A percentile compares a stretch with the other conserved stretches of the same genome.
Evolutionary conservation across 2,329 filamentous ascomycete genomes (phyloP).

Genomic region (Lasiodiplodia gonubiensis): DNA sequence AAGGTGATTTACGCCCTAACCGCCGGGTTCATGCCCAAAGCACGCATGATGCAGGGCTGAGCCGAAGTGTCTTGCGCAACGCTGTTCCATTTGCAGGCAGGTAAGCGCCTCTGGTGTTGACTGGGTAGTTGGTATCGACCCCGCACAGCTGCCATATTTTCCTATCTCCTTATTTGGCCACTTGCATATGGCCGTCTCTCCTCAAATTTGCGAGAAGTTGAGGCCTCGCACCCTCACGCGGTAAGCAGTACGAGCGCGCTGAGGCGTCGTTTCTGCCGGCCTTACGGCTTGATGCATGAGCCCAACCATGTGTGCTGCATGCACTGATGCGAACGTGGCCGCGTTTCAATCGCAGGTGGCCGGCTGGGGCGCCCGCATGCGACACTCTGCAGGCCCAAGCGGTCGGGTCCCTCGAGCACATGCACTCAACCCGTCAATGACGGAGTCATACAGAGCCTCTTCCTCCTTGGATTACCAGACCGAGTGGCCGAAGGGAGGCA

Average conservation of each 20-base stretch:
- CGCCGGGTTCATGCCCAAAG: neutral
- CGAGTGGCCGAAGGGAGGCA: neutral
- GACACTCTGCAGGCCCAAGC: neutral
- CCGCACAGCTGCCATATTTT: neutral
- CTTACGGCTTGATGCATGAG: neutral
- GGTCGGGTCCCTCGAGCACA: neutral
- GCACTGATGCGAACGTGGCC: constrained; percentile 5
- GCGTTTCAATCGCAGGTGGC: neutral
- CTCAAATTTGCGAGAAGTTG: neutral
- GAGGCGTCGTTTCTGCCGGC: neutral
- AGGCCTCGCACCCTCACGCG: neutral
- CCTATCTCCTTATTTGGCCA: neutral
- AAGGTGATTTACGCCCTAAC: no score
- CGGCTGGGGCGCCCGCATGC: neutral
- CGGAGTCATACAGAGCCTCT: neutral
- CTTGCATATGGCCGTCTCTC: neutral
- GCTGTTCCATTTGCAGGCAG: neutral
- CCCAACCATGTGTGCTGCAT: neutral
- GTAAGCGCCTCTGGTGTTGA: neutral
- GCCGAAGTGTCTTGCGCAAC: neutral
- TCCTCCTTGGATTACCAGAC: neutral
- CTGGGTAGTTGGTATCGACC: neutral
- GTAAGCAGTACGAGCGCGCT: neutral
- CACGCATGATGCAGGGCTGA: neutral
- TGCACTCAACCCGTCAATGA: neutral